phyloP scores from a whole-genome alignment of 768 basidiomycete species.

The Macrolepiota albuminosa region DNA sequence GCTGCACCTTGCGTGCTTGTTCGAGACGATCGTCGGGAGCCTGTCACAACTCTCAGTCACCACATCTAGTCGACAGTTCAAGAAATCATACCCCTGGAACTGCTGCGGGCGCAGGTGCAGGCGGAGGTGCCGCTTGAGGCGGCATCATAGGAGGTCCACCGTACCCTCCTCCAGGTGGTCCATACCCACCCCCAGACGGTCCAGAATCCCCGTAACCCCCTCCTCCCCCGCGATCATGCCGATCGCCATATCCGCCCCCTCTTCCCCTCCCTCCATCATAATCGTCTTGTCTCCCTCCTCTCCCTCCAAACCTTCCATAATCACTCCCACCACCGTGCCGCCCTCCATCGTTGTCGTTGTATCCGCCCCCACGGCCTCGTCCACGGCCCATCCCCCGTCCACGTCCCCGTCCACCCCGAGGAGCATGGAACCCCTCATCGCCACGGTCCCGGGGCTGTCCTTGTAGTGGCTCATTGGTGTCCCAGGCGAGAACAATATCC shows the following conservation, averaged over 20 bases:
- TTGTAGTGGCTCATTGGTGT: conserved; percentile 50
- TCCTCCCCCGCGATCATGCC: conserved; percentile 17
- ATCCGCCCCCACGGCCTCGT: conserved; percentile 27
- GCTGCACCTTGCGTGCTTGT: conserved; percentile 83
- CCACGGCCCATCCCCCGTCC: conserved; percentile 33
- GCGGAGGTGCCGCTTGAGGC: conserved; percentile 20
- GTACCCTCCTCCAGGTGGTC: conserved; percentile 21
- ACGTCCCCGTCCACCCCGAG: conserved; percentile 36
- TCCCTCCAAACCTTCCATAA: conserved; percentile 36
- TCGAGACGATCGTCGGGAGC: conserved; percentile 76
- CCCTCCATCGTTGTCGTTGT: conserved; percentile 45
- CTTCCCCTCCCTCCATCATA: conserved; percentile 34
- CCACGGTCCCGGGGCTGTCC: conserved; percentile 22
- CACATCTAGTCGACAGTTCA: neutral
- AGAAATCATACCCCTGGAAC: conserved; percentile 8
- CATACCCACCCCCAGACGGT: conserved; percentile 23
- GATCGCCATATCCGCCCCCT: conserved; percentile 25
- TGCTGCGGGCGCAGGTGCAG: conserved; percentile 21
- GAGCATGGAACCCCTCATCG: conserved; percentile 31
- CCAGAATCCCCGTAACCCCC: conserved; percentile 15
- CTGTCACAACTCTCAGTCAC: conserved; percentile 21
- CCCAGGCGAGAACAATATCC: conserved; percentile 87
- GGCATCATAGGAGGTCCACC: conserved; percentile 16
- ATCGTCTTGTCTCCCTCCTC: conserved; percentile 39
- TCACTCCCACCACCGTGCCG: conserved; percentile 36